phyloP scores from a whole-genome alignment of 441 rosid species.

The Gossypium aridum region DNA sequence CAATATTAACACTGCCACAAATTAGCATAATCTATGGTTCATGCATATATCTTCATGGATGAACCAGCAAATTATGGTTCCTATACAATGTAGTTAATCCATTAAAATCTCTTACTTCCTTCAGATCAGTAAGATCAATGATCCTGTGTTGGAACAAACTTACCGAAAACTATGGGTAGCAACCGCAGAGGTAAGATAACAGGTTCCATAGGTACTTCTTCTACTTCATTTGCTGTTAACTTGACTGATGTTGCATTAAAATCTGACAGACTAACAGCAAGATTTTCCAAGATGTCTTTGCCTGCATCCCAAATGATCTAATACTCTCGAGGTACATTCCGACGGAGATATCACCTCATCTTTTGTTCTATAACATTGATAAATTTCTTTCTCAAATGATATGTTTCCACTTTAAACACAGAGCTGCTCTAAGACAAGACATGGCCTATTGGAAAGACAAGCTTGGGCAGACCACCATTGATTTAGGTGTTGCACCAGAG shows the following conservation, averaged over 20 bases:
- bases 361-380: neutral
- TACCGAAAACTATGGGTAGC: constrained; percentile 56
- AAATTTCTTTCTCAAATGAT: neutral
- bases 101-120: neutral
- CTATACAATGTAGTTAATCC: neutral
- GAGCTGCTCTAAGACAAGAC: constrained; percentile 41
- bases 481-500: constrained; percentile 57
- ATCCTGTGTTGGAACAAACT: constrained; percentile 49
- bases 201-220: neutral
- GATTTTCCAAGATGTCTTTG: constrained; percentile 56
- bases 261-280: constrained; percentile 35
- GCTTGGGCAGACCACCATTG: constrained; percentile 60
- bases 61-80: neutral
- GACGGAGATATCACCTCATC: neutral
- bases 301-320: constrained; percentile 67
- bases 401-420: constrained; percentile 17
- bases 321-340: constrained; percentile 42
- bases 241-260: neutral
- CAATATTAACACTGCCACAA: neutral
- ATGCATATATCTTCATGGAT: neutral
- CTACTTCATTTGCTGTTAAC: neutral
- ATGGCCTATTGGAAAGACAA: constrained; percentile 41
- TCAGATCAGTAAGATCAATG: constrained; percentile 44
- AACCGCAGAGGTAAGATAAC: constrained; percentile 40
- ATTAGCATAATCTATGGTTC: too few relatives aligned